These are phyloP conservation scores for Royoungia palumana DNA, from an alignment of 768 basidiomycete species.

Conservation along the genomic window DNA sequence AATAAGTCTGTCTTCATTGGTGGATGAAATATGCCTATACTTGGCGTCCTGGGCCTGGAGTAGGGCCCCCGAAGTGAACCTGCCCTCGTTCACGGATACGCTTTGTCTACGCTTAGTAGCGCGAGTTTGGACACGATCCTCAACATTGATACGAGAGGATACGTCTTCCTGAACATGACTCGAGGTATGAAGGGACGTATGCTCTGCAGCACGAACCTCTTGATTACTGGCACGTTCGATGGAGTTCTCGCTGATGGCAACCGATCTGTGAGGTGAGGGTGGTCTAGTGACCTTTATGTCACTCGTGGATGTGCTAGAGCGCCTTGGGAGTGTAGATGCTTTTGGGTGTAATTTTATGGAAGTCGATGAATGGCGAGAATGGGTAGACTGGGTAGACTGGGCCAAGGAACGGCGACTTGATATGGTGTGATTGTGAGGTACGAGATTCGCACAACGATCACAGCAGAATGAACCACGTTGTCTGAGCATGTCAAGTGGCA, in stretches of 20 bases:
- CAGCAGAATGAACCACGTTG: conserved; percentile 33
- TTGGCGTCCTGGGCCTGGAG: too few species aligned
- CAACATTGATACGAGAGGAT: conserved; percentile 6
- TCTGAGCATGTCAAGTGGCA: conserved; percentile 16
- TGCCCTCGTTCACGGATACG: conserved; percentile 2
- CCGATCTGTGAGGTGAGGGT: conserved; percentile 15
- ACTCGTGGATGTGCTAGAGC: conserved; percentile 11
- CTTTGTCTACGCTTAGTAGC: conserved; percentile 11
- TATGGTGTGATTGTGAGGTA: conserved; percentile 30
- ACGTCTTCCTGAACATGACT: conserved; percentile 14
- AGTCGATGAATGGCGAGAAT: conserved; percentile 25
- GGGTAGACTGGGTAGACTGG: conserved; percentile 22
- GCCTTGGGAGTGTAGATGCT: conserved; percentile 17
- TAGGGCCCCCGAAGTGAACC: too few species aligned
- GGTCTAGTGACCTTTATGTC: conserved; percentile 4
- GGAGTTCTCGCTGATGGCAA: conserved; percentile 6
- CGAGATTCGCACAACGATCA: conserved; percentile 33
- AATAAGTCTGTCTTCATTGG: too few species aligned
- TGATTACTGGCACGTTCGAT: conserved; percentile 9
- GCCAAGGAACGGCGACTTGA: conserved; percentile 26
- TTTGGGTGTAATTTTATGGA: conserved; percentile 18
- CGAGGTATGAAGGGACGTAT: conserved; percentile 5
- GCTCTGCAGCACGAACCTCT: conserved; percentile 21
- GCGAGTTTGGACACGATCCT: conserved; percentile 15
- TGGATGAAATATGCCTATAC: too few species aligned